Evolutionary conservation across 306 rosid species (phyloP), one percentile per base, ranked within the genome.

Genomic region (Vachellia collinsii): DNA sequence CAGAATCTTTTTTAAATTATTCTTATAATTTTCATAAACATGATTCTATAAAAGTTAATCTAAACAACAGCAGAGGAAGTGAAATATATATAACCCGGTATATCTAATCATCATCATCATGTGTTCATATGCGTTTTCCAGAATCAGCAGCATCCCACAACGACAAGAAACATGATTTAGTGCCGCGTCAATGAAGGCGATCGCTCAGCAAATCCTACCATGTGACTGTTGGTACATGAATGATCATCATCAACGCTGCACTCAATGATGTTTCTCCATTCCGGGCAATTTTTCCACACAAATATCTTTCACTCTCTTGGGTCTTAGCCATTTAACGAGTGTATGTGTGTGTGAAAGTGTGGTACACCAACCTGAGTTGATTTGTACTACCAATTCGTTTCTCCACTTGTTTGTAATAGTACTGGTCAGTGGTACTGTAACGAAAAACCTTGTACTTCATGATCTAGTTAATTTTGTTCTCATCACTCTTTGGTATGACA

Each of bases 201-300:
- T 47, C 17, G 51, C 51, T 11, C 51, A 3, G 51, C 51, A 1
- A 47, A 47, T 47, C 16, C 51, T 1, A 4, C 17, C 17, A 12
- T 16, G 51, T 11, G 51, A 16, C 11, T 47, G 51, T 47, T 12
- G 13, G 9, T 8, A 41, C 47, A 42, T 1, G 46, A 8, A 4
- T 48, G 29, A 7, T 17, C 8, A 11, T 86, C 93, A 91, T 91
- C 97, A 93, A 93, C 91, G 97, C 97, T 89, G 93, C 97, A 93
- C 97, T 91, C 97, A 90, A 93, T 88, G 94, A 93, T 80, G 92
- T 77, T 86, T 91, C 88, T 86, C 74, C 79, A 48, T 81, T 65
- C 86, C 75, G 91, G 86, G 87, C 11, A 46, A 34, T 54, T 61
- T 61, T 25, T 25, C 66, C 29, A 56, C 25, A 20, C 25, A 19